Conservation (phyloP, 495 filamentous ascomycete species). For the Hyaloscypha bicolor region DNA sequence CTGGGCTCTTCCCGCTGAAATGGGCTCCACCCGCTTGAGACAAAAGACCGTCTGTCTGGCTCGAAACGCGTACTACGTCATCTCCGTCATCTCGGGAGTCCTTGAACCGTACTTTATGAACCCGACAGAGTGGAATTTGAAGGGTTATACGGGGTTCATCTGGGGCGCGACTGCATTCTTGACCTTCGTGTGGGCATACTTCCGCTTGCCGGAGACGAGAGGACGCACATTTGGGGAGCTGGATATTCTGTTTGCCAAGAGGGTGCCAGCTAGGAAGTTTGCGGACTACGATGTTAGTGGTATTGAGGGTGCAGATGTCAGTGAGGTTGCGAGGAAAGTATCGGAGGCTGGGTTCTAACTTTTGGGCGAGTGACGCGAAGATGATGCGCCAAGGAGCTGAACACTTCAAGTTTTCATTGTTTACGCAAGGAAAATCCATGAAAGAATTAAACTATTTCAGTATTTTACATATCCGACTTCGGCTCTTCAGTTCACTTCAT, state of each 20-base stretch:
- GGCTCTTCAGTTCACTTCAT: too few relatives aligned
- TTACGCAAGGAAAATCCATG: too few relatives aligned
- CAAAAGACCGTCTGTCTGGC: conserved; percentile 20
- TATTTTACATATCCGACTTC: too few relatives aligned
- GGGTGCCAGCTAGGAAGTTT: conserved; percentile 10
- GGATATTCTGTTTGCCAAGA: conserved; percentile 63
- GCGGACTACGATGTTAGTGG: conserved; percentile 3
- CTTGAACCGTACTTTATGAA: conserved; percentile 76
- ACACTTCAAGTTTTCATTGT: too few relatives aligned
- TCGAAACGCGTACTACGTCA: conserved; percentile 55
- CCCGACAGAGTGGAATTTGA: conserved; percentile 68
- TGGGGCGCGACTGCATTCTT: conserved; percentile 45
- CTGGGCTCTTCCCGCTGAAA: conserved; percentile 38
- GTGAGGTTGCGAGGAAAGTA: conserved; percentile 4
- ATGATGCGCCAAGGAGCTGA: too few relatives aligned
- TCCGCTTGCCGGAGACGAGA: conserved; percentile 71
- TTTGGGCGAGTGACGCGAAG: too few relatives aligned
- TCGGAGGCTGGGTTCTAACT: neutral
- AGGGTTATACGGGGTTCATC: conserved; percentile 44
- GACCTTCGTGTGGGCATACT: conserved; percentile 70
- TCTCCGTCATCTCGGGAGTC: conserved; percentile 61
- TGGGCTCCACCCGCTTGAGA: conserved; percentile 21
- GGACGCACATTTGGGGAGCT: conserved; percentile 75
- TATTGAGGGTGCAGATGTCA: neutral
- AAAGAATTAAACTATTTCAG: too few relatives aligned